Base-by-base conservation (phyloP, 495 filamentous ascomycete genomes). In the Penicillium cataractarum region DNA sequence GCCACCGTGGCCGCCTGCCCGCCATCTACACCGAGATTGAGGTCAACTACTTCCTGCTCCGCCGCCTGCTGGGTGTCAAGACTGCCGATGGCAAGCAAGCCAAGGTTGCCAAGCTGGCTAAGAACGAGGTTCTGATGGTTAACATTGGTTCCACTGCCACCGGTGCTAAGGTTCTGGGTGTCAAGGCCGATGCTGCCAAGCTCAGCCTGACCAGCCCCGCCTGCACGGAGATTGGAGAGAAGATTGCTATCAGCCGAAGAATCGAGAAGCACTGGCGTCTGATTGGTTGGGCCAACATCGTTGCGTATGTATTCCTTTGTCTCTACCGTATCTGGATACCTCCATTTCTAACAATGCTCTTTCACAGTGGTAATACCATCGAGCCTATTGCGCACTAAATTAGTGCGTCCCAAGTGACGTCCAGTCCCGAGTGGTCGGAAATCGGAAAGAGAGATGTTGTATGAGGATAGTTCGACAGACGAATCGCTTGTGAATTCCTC, bases 211-310 rank as follows among this genome's bases (percentile, higher is more conserved):
- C 92, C 58, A 91, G 85, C 74, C 93, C 93, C 24, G 93, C 93
- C 40, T 97, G 93, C 80, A 97, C 93, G 22, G 89, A 95, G 68
- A 86, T 96, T 68, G 92, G 92, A 44, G 96, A 99, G 85, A 99
- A 99, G 88, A 92, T 99, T 73, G 96, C 95, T 40, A 84, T 99
- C 74, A 91, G 87, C 74, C 85, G 95, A 79, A 88, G 96, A 86
- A 97, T 98, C 70, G 95, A 99, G 73, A 97, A 97, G 87, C 94
- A 97, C 80, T 98, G 95, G 95, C 91, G 95, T 80, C 84, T 97
- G 73, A 97, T 97, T 66, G 93, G 94, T 68, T 97, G 94, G 93
- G 93, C 93, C 50, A 96, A 92, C 71, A 96, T 97, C 77, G 88
- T 88, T 69, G 84, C 83, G 84, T 87, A 81, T 82, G 84, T 86